Evolutionary conservation across 1,139 yeast genomes (phyloP).

Genomic region (Diutina sp.): DNA sequence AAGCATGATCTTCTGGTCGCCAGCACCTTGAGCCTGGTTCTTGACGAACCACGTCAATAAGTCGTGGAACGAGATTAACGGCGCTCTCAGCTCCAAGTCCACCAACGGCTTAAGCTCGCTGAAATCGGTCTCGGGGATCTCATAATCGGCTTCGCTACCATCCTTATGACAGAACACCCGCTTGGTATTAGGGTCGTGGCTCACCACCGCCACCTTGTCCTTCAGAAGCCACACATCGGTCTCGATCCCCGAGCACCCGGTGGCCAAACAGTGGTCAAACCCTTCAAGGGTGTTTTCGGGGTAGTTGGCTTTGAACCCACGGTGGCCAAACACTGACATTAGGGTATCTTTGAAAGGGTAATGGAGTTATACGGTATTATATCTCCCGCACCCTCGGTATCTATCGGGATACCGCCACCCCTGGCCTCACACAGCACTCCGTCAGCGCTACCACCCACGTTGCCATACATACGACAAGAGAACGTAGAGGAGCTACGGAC

Average conservation of each 20-base stretch:
- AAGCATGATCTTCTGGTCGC: slow-evolving; percentile 5
- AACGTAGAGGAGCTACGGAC: not conserved
- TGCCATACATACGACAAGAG: not conserved
- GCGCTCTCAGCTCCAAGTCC: slow-evolving; percentile 43
- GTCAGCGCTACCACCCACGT: not conserved
- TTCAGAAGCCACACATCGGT: slow-evolving; percentile 72
- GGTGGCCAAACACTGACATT: slow-evolving; percentile 17
- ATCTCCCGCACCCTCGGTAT: not conserved
- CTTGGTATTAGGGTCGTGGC: slow-evolving; percentile 55
- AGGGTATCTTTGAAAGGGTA: not conserved
- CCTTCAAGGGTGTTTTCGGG: slow-evolving; percentile 77
- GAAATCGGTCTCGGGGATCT: slow-evolving; percentile 28
- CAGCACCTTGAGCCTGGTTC: slow-evolving; percentile 18
- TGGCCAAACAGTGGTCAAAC: slow-evolving; percentile 54
- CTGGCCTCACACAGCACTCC: not conserved
- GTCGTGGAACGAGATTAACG: slow-evolving; percentile 48
- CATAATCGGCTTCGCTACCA: slow-evolving; percentile 25
- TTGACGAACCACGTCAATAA: slow-evolving; percentile 41
- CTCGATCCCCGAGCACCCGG: slow-evolving; percentile 66
- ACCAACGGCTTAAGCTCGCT: slow-evolving; percentile 33
- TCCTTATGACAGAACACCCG: slow-evolving; percentile 45
- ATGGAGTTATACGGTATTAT: not conserved
- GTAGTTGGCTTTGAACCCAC: slow-evolving; percentile 44
- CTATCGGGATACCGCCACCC: not conserved
- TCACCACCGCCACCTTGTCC: slow-evolving; percentile 64